Conservation (phyloP, 1,284 basidiomycete genomes). For the Taiwanofungus camphoratus region DNA sequence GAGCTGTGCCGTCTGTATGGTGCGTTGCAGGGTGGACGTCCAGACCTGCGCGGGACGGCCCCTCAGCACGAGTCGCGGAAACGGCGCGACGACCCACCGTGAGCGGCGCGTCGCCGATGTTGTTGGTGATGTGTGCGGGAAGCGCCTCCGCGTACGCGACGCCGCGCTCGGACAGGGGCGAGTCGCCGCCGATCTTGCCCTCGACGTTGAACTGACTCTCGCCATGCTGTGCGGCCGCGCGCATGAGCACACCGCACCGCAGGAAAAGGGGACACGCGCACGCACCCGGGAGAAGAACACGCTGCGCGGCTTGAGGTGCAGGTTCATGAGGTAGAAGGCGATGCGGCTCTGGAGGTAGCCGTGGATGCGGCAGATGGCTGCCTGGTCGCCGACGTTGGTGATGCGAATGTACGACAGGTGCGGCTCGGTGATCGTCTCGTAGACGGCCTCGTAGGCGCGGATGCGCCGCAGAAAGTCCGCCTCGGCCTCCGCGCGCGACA, state of each 20-base stretch:
- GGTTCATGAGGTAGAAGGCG: conserved; percentile 98
- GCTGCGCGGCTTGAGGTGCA: conserved; percentile 93
- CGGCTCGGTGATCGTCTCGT: conserved; percentile 89
- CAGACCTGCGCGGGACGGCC: conserved; percentile 56
- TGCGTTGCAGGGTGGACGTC: conserved; percentile 93
- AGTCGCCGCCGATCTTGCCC: conserved; percentile 97
- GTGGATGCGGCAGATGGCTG: conserved; percentile 79
- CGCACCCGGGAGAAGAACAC: conserved; percentile 93
- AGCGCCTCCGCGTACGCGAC: conserved; percentile 83
- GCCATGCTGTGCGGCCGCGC: conserved; percentile 69
- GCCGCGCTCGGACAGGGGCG: conserved; percentile 80
- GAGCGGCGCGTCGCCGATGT: conserved; percentile 84
- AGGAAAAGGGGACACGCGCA: conserved; percentile 18
- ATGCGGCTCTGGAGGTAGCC: conserved; percentile 96
- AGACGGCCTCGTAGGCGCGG: conserved; percentile 90
- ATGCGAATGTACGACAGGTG: conserved; percentile 85
- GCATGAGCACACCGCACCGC: conserved; percentile 2
- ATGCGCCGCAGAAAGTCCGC: conserved; percentile 91
- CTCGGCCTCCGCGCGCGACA: conserved; percentile 81
- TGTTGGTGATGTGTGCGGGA: conserved; percentile 84
- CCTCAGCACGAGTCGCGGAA: conserved; percentile 4
- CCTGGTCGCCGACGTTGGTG: conserved; percentile 83
- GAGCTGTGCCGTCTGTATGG: conserved; percentile 83
- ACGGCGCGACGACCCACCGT: conserved; percentile 49
- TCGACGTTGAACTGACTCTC: conserved; percentile 97